These are phyloP conservation scores for Globisporangium rhizosaccharum DNA, from an alignment of 352 stramenopile genomes.

Conservation along the genomic window DNA sequence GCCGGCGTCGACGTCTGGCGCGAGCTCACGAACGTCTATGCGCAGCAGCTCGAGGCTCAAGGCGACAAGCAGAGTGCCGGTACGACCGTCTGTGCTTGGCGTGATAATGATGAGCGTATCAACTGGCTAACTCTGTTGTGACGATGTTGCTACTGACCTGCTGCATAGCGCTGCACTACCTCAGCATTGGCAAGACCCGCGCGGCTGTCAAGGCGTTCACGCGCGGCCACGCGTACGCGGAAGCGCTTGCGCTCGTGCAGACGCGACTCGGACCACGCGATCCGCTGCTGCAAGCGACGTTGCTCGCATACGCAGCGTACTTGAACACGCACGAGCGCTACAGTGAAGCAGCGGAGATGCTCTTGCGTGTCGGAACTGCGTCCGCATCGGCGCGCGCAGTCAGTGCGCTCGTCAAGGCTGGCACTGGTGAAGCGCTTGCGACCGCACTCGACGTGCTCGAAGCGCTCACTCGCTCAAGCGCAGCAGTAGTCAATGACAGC, in stretches of 20 bases:
- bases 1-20: constrained; percentile 68
- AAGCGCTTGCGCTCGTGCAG: constrained; percentile 54
- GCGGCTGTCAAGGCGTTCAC: constrained; percentile 35
- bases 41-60: constrained; percentile 36
- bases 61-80: constrained; percentile 46
- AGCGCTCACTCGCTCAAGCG: background rate
- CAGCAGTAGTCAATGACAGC: background rate
- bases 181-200: constrained; percentile 55
- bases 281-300: constrained; percentile 27
- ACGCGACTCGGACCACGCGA: constrained; percentile 36
- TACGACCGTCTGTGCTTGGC: constrained; percentile 3
- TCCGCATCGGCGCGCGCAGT: constrained; percentile 21
- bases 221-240: constrained; percentile 30
- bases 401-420: constrained; percentile 26
- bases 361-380: constrained; percentile 20
- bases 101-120: background rate
- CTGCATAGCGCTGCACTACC: constrained; percentile 43
- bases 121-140: background rate
- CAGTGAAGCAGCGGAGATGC: constrained; percentile 26
- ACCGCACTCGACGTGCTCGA: constrained; percentile 28
- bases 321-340: constrained; percentile 28
- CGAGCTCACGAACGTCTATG: constrained; percentile 60
- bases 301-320: constrained; percentile 32
- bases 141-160: background rate
- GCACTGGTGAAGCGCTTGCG: constrained; percentile 21